These are phyloP conservation scores for Lactarius sanguifluus DNA, from an alignment of 768 basidiomycete species.

Conservation along the genomic window DNA sequence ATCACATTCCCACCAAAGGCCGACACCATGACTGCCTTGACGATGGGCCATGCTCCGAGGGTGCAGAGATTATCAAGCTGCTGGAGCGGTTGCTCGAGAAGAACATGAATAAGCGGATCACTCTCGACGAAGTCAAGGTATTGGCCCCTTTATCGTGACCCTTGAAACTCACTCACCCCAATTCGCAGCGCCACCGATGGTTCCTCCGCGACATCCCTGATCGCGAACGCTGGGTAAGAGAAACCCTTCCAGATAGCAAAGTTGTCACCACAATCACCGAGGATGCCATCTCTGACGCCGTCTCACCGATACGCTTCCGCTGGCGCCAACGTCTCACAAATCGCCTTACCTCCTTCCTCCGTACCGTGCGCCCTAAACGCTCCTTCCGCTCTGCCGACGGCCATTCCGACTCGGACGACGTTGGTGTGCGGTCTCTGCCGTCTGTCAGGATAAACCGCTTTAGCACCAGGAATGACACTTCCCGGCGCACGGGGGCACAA, in stretches of 20 bases:
- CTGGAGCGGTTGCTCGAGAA: slow-evolving; percentile 81
- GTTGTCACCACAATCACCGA: slow-evolving; percentile 61
- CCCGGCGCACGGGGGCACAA: background rate
- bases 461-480: slow-evolving; percentile 2
- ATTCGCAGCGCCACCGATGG: slow-evolving; percentile 59
- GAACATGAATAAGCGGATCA: slow-evolving; percentile 70
- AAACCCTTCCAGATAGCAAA: slow-evolving; percentile 52
- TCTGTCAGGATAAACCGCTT: slow-evolving; percentile 17
- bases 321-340: slow-evolving; percentile 50
- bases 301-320: slow-evolving; percentile 62
- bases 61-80: slow-evolving; percentile 63
- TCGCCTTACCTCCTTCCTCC: slow-evolving; percentile 52
- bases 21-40: slow-evolving; percentile 41
- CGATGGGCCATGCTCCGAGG: slow-evolving; percentile 45
- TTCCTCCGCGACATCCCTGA: slow-evolving; percentile 65
- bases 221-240: slow-evolving; percentile 67
- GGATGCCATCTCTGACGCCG: slow-evolving; percentile 75
- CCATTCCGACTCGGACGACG: slow-evolving; percentile 28
- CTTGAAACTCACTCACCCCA: slow-evolving; percentile 6
- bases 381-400: slow-evolving; percentile 33
- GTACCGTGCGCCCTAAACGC: slow-evolving; percentile 41
- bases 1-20: slow-evolving; percentile 64
- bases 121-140: slow-evolving; percentile 82
- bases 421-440: slow-evolving; percentile 29
- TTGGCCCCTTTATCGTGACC: slow-evolving; percentile 27